Evolutionary conservation across 202 grass and related monocot genomes (phyloP), one percentile per base, ranked within the genome.

Genomic region (Panicum virgatum): DNA sequence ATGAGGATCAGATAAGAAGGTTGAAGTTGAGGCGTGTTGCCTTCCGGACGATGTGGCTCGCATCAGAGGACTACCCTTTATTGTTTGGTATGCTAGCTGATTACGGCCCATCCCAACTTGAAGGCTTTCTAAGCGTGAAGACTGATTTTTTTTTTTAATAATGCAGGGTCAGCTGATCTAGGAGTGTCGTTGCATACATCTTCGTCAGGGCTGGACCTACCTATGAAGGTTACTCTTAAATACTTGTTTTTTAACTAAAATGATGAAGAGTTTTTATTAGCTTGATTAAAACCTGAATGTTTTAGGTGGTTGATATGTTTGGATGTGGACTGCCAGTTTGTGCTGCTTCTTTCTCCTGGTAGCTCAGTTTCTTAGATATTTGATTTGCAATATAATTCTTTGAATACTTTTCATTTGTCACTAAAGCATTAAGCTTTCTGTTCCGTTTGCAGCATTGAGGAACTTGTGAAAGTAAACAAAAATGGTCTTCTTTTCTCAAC

Each of bases 291-390:
- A 80, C 54, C 22, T 60, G 72, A 80, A 75, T 64, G 54, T 25
- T 68, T 53, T 61, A 99, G 96, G 93, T 99, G 34, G 96, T 94
- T 81, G 96, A 99, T 99, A 99, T 99, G 96, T 99, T 99, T 84
- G 96, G 93, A 84, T 99, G 96, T 73, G 96, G 96, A 68, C 83
- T 99, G 76, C 96, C 96, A 50, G 96, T 96, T 83, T 99, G 96
- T 80, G 96, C 96, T 61, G 92, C 86, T 90, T 99, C 96, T 14
- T 99, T 93, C 51, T 99, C 96, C 26, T 98, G 96, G 96, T 98
- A 98, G 29, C 18, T 30, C 36, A 38, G 15, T 79, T 80, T 74
- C 27, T 82, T 79, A 78, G 19, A 61, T 79, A 20, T 82, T 80
- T 77, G 26, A 51, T 84, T 72, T 44, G 10, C 46, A 58, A 74